phyloP scores from a whole-genome alignment of 176 grass and related monocot genomes.

The Eleusine indica region DNA sequence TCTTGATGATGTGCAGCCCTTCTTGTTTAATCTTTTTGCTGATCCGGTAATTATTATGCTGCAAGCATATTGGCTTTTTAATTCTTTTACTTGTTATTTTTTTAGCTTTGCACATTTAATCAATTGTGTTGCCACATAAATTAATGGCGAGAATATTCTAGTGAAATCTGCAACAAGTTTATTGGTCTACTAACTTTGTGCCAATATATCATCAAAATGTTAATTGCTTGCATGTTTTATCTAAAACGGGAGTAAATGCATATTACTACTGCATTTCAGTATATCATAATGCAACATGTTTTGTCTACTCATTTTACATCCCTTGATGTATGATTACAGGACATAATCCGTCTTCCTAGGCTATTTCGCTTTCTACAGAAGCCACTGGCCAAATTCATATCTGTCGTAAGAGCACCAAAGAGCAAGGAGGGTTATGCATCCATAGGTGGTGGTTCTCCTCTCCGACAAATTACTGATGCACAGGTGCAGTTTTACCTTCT shows the following conservation, averaged over 20 bases:
- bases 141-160: neutral
- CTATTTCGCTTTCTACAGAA: conserved; percentile 96
- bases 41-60: conserved; percentile 76
- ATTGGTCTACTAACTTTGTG: neutral
- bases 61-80: neutral
- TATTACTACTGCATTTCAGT: conserved; percentile 5
- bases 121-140: conserved; percentile 12
- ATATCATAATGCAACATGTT: conserved; percentile 20
- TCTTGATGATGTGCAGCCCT: conserved; percentile 94
- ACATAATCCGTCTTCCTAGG: conserved; percentile 96
- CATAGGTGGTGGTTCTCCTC: conserved; percentile 97
- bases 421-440: conserved; percentile 99
- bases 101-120: conserved; percentile 8
- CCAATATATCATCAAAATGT: neutral
- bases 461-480: conserved; percentile 93
- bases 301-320: conserved; percentile 22
- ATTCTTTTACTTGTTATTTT: neutral
- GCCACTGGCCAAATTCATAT: conserved; percentile 95
- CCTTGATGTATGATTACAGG: conserved; percentile 59
- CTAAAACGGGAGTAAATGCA: neutral
- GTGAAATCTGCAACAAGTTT: neutral
- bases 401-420: conserved; percentile 91
- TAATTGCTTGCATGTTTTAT: conserved; percentile 11
- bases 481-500: conserved; percentile 49
- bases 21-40: conserved; percentile 98